Base-by-base conservation (phyloP, 1,284 basidiomycete species). In the Naganishia cerealis region DNA sequence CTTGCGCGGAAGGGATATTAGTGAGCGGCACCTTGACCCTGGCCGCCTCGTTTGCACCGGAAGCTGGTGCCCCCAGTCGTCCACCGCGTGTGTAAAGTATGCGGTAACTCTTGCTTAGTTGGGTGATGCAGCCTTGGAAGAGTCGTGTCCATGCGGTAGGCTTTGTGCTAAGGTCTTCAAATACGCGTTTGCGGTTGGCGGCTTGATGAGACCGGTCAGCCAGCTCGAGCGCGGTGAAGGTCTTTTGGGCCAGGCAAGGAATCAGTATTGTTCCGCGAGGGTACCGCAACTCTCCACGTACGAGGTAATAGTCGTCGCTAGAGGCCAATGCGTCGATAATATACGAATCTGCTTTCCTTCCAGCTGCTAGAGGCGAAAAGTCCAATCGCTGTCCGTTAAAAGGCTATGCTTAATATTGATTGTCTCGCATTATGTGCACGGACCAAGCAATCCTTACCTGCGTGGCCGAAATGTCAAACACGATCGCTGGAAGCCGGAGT, bases 61-160 rank as follows among this genome's bases (percentile, higher is more conserved):
- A 46, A n/a, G 61, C 21, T 9, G 67, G 21, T 12, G 54, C 33
- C 0, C 38, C 10, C 16, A 67, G 59, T 21, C 61, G 42, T 29
- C 69, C 69, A 0, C 88, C 88, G 24, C 84, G 79, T 2, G 83
- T 80, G 4, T 86, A 75, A 48, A 89, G 80, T 0, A 82, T 78
- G 68, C 87, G 86, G 72, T 89, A 89, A 74, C 91, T 88, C 0
- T 81, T 77, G 6, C 87, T 89, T 1, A 92, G 81, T 10, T 84
- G 77, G 7, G 87, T 71, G 2, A 91, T 82, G 26, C 85, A 83
- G 65, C 87, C 85, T 3, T 88, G 83, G 15, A 83, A 82, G 29
- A 90, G 79, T 3, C 83, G 82, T 38, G 81, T 81, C 89, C 90
- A 91, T 4, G 88, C 76, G 65, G 81, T 86, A 0, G 87, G 87